These are phyloP conservation scores for Auriculariales sp. DNA, from an alignment of 768 basidiomycete genomes.

Conservation along the genomic window DNA sequence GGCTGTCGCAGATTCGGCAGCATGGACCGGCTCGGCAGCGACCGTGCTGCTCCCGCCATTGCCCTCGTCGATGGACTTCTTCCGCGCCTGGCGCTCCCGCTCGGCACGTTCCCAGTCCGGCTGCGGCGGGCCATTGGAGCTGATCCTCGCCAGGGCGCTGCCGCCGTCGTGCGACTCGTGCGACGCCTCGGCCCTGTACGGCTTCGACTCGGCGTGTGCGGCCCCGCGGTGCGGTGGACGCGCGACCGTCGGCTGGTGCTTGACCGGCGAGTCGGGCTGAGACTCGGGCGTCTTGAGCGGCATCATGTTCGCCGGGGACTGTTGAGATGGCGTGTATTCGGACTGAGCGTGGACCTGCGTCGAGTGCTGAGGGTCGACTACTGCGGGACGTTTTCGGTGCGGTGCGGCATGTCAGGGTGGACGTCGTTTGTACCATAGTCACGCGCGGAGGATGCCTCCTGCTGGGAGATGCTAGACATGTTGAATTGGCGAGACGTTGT, in stretches of 20 bases:
- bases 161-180: not conserved
- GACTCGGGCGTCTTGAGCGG: too few relatives aligned
- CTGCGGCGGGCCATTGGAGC: not conserved
- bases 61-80: not conserved
- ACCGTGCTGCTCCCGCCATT: constrained; percentile 9
- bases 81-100: not conserved
- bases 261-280: too few relatives aligned
- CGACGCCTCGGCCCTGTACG: not conserved
- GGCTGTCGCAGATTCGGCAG: constrained; percentile 17
- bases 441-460: too few relatives aligned
- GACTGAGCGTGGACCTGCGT: too few relatives aligned
- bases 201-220: not conserved
- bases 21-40: constrained; percentile 26
- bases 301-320: too few relatives aligned
- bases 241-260: not conserved
- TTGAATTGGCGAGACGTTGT: too few relatives aligned
- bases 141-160: not conserved
- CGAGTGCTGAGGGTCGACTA: too few relatives aligned
- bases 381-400: too few relatives aligned
- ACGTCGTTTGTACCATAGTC: too few relatives aligned
- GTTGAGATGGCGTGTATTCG: too few relatives aligned
- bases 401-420: too few relatives aligned
- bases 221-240: not conserved
- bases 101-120: not conserved
- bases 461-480: too few relatives aligned